phyloP scores from a whole-genome alignment of 1,139 yeast species.

The Sugiyamaella pinicola region DNA sequence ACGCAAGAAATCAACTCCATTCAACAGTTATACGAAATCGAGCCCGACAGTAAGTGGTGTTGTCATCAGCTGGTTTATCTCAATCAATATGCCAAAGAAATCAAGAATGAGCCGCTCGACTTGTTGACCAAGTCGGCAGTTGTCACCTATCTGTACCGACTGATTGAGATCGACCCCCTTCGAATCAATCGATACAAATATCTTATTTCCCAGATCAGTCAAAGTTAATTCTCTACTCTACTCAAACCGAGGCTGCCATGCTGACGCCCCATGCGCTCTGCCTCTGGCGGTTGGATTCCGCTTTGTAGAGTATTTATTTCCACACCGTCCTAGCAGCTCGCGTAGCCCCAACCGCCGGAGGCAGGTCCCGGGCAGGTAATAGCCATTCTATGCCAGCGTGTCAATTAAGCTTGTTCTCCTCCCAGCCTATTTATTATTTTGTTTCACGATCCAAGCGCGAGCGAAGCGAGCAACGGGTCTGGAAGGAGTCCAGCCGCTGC shows the following conservation, averaged over 20 bases:
- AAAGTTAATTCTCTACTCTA: no score
- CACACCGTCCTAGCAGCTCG: neutral
- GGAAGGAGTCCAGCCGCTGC: neutral
- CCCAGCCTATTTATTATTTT: no score
- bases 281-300: neutral
- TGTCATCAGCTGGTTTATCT: conserved; percentile 40
- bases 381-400: no score
- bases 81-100: conserved; percentile 25
- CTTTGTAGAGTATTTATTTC: no score
- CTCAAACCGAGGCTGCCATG: no score
- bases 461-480: no score
- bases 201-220: conserved; percentile 15
- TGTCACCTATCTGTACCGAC: conserved; percentile 44
- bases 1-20: conserved; percentile 40
- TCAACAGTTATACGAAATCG: conserved; percentile 43
- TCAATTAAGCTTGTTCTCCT: no score
- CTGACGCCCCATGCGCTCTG: no score
- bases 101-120: conserved; percentile 23
- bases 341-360: neutral
- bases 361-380: no score
- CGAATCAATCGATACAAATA: conserved; percentile 50
- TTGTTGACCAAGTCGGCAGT: conserved; percentile 32
- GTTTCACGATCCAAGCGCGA: no score
- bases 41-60: conserved; percentile 46
- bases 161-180: conserved; percentile 68